Percentiles rank a stretch among this genome's conserved stretches.
Evolutionary conservation across 2,329 filamentous ascomycete species (phyloP).

Genomic region (Paecilomyces variotii): DNA sequence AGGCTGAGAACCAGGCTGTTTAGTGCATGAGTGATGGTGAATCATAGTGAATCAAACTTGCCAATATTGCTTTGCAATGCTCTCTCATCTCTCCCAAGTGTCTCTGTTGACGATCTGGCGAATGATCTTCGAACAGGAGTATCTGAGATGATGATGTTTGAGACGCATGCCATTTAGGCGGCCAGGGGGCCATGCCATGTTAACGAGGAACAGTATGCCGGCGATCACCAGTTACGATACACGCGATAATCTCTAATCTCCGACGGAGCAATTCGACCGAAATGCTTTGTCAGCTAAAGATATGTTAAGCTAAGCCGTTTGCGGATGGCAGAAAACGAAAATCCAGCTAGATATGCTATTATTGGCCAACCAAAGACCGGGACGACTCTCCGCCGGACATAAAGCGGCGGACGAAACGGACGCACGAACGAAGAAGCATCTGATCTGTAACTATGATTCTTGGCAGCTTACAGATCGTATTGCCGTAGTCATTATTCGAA

Average conservation of each 20-base stretch:
- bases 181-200: background rate
- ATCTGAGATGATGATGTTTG: background rate
- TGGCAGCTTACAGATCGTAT: background rate
- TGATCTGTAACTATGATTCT: background rate
- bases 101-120: too few relatives aligned
- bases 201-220: background rate
- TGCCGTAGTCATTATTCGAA: background rate
- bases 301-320: background rate
- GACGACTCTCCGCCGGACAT: background rate
- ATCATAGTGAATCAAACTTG: background rate
- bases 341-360: background rate
- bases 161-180: background rate
- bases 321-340: background rate
- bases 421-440: background rate
- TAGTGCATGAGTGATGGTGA: background rate
- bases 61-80: too few relatives aligned
- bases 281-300: background rate
- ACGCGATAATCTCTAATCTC: background rate
- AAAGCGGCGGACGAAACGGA: background rate
- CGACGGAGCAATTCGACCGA: background rate
- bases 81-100: too few relatives aligned
- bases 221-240: background rate
- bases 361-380: background rate
- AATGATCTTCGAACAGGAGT: background rate
- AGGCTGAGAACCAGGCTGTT: background rate